Base-by-base conservation (phyloP, 164 flowering plant species). In the Houttuynia cordata region DNA sequence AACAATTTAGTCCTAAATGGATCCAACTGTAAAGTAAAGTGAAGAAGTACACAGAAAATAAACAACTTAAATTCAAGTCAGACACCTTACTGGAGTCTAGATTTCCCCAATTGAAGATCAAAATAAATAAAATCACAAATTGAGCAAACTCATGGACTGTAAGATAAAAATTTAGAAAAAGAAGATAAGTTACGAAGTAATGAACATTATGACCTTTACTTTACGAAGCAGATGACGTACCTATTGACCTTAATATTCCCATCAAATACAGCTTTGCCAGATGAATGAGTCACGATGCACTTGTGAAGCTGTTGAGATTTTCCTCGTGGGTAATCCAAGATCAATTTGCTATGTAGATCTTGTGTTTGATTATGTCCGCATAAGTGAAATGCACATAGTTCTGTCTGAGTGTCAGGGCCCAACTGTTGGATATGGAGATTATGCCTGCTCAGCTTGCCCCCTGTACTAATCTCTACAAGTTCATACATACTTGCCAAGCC, bases 371-470 rank as follows among this genome's bases (percentile, higher is more conserved):
- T 85, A 60, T 64, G 56, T 39, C 78, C 61, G 56, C 76, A 74
- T 56, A 91, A 71, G 64, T 91, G 95, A 63, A 88, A 77, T 18
- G 98, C 70, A 1, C 91, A 80, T 58, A 91, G 45, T 61, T 88
- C 91, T 52, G 98, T 91, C 25, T 62, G 58, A 13, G 98, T 88
- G 21, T 83, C 89, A 19, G 95, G 83, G 50, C 98, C 92, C n/a
- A n/a, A n/a, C n/a, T 91, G 96, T 75, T 86, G 85, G 60, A 91
- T 67, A 65, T 88, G 91, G 64, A 91, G 71, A 78, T n/a, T 91
- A 65, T 91, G 97, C 62, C 97, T 74, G 78, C 96, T 80, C 77
- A n/a, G n/a, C n/a, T n/a, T n/a, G n/a, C n/a, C n/a, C n/a, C n/a
- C n/a, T n/a, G n/a, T 81, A 70, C 98, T 85, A 54, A 85, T 70